Conservation (phyloP, 192 early-diverging fungal species). For the Linnemannia zychae region DNA sequence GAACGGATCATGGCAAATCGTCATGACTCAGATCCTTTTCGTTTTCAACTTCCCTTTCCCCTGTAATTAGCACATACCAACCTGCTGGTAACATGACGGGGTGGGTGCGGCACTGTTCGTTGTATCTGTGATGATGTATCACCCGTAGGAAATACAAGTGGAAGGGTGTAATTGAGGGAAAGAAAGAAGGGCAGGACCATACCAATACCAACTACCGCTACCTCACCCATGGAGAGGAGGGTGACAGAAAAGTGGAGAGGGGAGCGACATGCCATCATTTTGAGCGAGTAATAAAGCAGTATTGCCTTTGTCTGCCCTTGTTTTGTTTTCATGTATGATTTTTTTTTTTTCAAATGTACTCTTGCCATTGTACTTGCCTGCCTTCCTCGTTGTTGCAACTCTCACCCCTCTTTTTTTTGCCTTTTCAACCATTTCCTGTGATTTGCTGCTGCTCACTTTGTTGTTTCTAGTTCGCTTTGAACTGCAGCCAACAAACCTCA, state of each 20-base stretch:
- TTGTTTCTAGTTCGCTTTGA: neutral
- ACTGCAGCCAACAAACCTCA: too few relatives aligned
- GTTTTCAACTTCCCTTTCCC: neutral
- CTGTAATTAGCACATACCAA: neutral
- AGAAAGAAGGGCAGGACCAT: neutral
- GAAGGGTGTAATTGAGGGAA: neutral
- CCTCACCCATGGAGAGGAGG: neutral
- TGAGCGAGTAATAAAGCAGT: neutral
- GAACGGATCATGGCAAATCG: constrained; percentile 7
- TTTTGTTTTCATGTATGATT: neutral
- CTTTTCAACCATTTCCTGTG: too few relatives aligned
- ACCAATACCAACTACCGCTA: neutral
- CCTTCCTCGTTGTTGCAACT: neutral
- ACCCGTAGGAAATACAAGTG: neutral
- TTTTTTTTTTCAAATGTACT: neutral
- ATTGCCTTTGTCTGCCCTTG: neutral
- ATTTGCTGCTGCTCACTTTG: neutral
- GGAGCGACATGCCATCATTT: neutral
- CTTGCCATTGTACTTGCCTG: neutral
- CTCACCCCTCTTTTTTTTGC: neutral
- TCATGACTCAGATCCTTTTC: neutral
- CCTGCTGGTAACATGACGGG: neutral
- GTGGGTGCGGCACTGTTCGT: neutral
- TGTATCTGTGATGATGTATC: constrained; percentile 1
- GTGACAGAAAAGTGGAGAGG: neutral